Percentiles rank a stretch among this genome's conserved stretches.
Conservation (phyloP, 129 eudicot genomes). For the Lactuca saligna region DNA sequence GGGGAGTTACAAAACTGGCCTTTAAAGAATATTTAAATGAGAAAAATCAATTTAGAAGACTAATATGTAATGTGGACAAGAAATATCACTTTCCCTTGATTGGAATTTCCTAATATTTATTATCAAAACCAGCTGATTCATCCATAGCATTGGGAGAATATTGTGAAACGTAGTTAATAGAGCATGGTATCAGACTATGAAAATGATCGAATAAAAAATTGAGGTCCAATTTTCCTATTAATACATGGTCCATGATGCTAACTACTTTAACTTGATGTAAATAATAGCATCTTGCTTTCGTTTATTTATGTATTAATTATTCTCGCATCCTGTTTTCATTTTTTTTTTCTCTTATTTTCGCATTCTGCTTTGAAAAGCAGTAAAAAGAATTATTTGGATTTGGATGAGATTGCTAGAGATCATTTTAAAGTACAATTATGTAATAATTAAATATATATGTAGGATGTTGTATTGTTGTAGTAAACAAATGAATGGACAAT, state of each 20-base stretch:
- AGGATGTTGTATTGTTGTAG: too few species aligned
- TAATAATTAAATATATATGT: too few species aligned
- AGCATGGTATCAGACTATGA: slow-evolving; percentile 21
- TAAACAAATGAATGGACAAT: too few species aligned
- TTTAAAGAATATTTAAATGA: neutral
- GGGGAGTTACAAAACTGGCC: neutral
- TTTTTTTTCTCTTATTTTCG: too few species aligned
- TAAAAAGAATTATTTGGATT: too few species aligned
- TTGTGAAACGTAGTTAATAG: slow-evolving; percentile 18
- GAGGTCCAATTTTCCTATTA: slow-evolving; percentile 20
- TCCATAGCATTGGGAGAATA: slow-evolving; percentile 35
- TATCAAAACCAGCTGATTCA: slow-evolving; percentile 25
- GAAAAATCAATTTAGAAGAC: neutral
- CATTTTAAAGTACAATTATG: too few species aligned
- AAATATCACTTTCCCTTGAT: slow-evolving; percentile 9
- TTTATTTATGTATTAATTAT: too few species aligned
- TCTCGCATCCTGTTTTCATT: too few species aligned
- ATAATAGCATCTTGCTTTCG: too few species aligned
- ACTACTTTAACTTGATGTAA: slow-evolving; percentile 25
- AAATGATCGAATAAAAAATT: neutral
- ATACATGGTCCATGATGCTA: slow-evolving; percentile 35
- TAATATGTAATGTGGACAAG: slow-evolving; percentile 7
- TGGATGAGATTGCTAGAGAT: too few species aligned
- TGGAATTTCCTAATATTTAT: neutral
- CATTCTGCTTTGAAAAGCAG: too few species aligned